Evolutionary conservation across 768 basidiomycete genomes (phyloP), one percentile per base, ranked within the genome.

Genomic region (Russula vinacea): DNA sequence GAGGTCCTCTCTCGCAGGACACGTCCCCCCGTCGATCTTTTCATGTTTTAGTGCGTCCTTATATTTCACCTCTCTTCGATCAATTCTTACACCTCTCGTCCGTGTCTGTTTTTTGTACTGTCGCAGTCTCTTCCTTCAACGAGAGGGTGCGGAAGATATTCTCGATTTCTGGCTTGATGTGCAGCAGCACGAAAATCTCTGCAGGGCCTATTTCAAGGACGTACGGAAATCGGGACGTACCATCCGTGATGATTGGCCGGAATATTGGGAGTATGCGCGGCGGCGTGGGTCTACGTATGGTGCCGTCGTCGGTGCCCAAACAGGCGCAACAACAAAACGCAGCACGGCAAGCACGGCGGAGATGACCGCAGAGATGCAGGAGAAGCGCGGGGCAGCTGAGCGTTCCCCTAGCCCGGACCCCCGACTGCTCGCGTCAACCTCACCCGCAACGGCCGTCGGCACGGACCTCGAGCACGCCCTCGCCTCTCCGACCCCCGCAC

Each of bases 151-250:
- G 60, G 96, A 98, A 73, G 97, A 99, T 74, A 90, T 94, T 55
- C 78, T 99, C 51, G 97, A 99, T 74, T 98, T 98, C 71, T 98
- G 96, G 95, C 84, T 99, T 33, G 97, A 99, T 74, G 97, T 98
- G 7, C 94, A 97, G 70, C 97, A 98, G 77, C 97, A 99, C 74
- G 97, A 98, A 78, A 98, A 98, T 73, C 85, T 99, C 39, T 98
- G 96, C 75, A 84, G 95, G 65, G 97, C 96, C 9, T 98, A 98
- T 76, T 98, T 99, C 85, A 97, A 98, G 80, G 97, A 98, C 75
- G 86, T 99, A 58, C 89, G 92, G 72, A 94, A 95, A 78, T 94
- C 94, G 0, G 94, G 95, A 3, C 84, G 90, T 32, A 86, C 89
- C 14, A 90, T 99, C 74, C 90, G 89, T 73, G 91, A 98, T 19